Conservation (phyloP, 106 monocot genomes). For the Iris macrosiphon region DNA sequence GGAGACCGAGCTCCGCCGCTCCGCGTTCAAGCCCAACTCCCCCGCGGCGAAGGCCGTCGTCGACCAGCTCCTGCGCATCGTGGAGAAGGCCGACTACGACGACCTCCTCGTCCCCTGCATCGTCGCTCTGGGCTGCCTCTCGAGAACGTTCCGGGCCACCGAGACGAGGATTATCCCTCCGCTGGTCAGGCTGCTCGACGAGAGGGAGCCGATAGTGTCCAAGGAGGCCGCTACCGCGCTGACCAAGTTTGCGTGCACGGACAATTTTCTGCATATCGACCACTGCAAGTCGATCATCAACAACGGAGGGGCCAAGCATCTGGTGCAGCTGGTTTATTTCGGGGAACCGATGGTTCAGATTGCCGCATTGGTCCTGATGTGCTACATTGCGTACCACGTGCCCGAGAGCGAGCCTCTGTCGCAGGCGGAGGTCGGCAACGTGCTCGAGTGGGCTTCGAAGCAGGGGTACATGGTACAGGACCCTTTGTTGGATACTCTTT, state of each 20-base stretch:
- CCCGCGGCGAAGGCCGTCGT: constrained; percentile 75
- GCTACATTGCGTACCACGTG: constrained; percentile 57
- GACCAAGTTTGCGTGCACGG: constrained; percentile 65
- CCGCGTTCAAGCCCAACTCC: constrained; percentile 78
- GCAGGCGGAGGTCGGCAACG: constrained; percentile 47
- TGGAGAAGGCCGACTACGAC: constrained; percentile 56
- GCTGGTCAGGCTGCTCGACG: constrained; percentile 64
- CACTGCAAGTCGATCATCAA: constrained; percentile 69
- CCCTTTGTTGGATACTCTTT: constrained; percentile 18
- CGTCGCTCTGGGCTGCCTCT: constrained; percentile 56
- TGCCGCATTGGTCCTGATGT: constrained; percentile 43
- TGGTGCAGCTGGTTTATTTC: constrained; percentile 81
- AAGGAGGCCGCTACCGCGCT: constrained; percentile 47
- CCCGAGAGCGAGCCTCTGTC: constrained; percentile 73
- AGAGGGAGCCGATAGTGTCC: constrained; percentile 37
- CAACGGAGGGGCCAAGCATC: constrained; percentile 56
- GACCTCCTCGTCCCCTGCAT: constrained; percentile 61
- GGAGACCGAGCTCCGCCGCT: constrained; percentile 53
- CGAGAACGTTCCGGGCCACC: constrained; percentile 71
- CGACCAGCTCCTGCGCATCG: constrained; percentile 57
- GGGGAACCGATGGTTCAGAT: constrained; percentile 55
- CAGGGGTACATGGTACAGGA: constrained; percentile 46
- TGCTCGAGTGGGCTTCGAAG: constrained; percentile 66
- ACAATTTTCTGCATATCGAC: constrained; percentile 64
- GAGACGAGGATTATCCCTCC: constrained; percentile 77